These are phyloP conservation scores for Solanum habrochaites DNA, from an alignment of 257 asterid species.

Conservation along the genomic window DNA sequence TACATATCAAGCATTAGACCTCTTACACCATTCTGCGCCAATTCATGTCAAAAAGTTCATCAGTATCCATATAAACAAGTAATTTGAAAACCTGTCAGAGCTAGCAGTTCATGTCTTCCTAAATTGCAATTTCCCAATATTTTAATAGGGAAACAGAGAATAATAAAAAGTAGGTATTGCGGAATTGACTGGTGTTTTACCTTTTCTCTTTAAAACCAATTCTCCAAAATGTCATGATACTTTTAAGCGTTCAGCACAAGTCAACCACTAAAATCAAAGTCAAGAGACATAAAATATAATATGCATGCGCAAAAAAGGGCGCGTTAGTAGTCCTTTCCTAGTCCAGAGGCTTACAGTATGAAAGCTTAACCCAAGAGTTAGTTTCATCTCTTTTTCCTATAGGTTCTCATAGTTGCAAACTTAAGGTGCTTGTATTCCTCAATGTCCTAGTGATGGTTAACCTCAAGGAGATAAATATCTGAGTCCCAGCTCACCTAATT, in stretches of 20 bases:
- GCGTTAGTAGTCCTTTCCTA: not conserved
- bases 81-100: not conserved
- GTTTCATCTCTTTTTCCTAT: not conserved
- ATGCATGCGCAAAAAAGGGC: not conserved
- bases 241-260: not conserved
- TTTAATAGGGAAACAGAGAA: not conserved
- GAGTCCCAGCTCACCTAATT: not conserved
- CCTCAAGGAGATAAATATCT: not conserved
- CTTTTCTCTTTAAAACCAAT: not conserved
- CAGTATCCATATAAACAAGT: not conserved
- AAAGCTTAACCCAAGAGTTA: not conserved
- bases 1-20: conserved; percentile 98
- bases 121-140: not conserved
- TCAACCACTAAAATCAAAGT: not conserved
- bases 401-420: not conserved
- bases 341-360: not conserved
- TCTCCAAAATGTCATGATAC: not conserved
- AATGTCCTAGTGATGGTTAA: not conserved
- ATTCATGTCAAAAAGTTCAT: conserved; percentile 1
- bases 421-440: not conserved
- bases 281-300: not conserved
- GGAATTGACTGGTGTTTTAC: not conserved
- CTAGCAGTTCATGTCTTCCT: not conserved
- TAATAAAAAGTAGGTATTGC: not conserved
- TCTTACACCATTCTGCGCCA: conserved; percentile 83